These are phyloP conservation scores for Grigorovia transvaalensis DNA, from an alignment of 805 yeast species.

Conservation along the genomic window DNA sequence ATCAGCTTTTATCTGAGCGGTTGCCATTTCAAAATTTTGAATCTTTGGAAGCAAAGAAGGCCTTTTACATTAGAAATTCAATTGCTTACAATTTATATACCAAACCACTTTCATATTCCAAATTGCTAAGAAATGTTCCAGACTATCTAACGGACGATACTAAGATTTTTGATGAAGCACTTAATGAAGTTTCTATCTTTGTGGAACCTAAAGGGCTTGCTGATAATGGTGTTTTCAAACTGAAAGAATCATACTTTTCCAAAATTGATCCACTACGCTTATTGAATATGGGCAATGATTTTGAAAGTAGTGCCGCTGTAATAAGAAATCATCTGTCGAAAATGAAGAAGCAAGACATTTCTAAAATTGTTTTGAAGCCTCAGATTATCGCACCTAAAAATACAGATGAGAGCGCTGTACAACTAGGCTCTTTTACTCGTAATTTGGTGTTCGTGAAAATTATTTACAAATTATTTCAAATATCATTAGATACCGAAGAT, in stretches of 20 bases:
- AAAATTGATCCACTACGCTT: conserved; percentile 50
- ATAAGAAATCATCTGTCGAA: conserved; percentile 36
- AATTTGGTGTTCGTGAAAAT: conserved; percentile 45
- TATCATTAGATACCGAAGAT: conserved; percentile 39
- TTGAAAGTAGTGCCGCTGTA: conserved; percentile 41
- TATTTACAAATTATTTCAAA: conserved; percentile 45
- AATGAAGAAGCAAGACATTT: conserved; percentile 29
- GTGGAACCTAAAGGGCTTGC: conserved; percentile 55
- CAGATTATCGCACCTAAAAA: conserved; percentile 23
- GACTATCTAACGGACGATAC: conserved; percentile 29
- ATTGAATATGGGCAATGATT: conserved; percentile 37
- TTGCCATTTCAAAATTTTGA: conserved; percentile 41
- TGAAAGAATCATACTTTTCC: conserved; percentile 38
- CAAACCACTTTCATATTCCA: conserved; percentile 46
- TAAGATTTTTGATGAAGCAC: conserved; percentile 36
- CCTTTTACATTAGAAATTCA: conserved; percentile 28
- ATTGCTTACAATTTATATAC: conserved; percentile 43
- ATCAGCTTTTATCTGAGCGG: conserved; percentile 63
- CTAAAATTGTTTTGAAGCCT: conserved; percentile 43
- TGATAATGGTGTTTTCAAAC: conserved; percentile 57
- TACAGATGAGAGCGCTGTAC: conserved; percentile 28
- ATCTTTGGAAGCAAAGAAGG: conserved; percentile 22
- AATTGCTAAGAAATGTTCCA: conserved; percentile 31
- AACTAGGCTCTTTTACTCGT: conserved; percentile 42
- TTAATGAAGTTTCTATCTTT: conserved; percentile 51